A percentile compares a stretch with the other conserved stretches of the same genome.
phyloP scores from a whole-genome alignment of 352 stramenopile species.

The Phytophthora uliginosa region DNA sequence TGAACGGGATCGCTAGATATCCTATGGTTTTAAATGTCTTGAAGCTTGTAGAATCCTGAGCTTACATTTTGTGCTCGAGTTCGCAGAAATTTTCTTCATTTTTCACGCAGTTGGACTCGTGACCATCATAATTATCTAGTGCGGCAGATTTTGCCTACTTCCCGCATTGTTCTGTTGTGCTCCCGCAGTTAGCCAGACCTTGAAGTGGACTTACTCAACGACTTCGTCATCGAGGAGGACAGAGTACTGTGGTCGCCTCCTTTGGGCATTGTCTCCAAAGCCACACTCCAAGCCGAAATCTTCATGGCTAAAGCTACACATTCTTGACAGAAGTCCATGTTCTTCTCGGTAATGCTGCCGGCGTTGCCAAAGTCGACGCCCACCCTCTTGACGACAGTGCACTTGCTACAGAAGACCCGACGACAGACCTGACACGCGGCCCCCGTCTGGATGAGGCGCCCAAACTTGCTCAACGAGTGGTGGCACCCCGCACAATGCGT shows the following conservation, averaged over 20 bases:
- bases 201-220: constrained; percentile 20
- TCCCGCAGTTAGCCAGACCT: constrained; percentile 11
- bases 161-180: too few species aligned
- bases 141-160: background rate
- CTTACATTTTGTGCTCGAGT: background rate
- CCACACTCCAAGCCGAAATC: constrained; percentile 51
- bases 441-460: constrained; percentile 33
- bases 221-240: constrained; percentile 26
- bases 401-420: constrained; percentile 52
- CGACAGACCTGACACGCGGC: constrained; percentile 43
- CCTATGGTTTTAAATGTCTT: too few species aligned
- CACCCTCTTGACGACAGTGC: constrained; percentile 46
- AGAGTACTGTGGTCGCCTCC: constrained; percentile 13
- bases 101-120: constrained; percentile 2
- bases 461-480: constrained; percentile 41
- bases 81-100: constrained; percentile 1
- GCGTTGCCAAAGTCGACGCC: constrained; percentile 44
- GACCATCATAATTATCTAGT: constrained; percentile 36
- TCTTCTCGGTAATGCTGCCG: constrained; percentile 43
- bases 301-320: constrained; percentile 55
- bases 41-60: too few species aligned
- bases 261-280: constrained; percentile 39
- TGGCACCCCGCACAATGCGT: constrained; percentile 39
- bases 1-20: background rate
- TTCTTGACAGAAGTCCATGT: constrained; percentile 59